Conservation (phyloP, 495 filamentous ascomycete species). For the Coniosporium apollinis region DNA sequence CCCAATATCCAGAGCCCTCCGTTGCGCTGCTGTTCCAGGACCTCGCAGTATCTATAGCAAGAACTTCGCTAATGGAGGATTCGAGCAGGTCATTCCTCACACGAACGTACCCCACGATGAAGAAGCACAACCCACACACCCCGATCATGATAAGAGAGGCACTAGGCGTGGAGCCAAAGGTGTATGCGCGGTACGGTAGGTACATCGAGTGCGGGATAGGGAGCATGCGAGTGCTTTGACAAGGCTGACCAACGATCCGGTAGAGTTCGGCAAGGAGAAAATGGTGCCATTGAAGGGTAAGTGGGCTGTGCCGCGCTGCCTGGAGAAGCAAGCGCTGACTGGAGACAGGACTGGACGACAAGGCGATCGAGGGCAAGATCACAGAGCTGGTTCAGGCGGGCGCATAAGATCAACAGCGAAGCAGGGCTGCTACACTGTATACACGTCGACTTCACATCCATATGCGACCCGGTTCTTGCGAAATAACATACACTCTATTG, state of each 20-base stretch:
- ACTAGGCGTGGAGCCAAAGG: conserved; percentile 55
- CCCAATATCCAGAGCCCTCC: too few species aligned
- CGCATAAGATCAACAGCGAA: conserved; percentile 8
- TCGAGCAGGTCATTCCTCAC: conserved; percentile 67
- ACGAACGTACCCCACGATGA: conserved; percentile 93
- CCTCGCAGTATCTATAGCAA: too few species aligned
- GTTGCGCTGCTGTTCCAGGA: too few species aligned
- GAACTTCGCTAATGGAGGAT: neutral
- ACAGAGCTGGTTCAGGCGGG: conserved; percentile 58
- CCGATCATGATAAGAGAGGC: conserved; percentile 94
- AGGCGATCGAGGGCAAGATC: conserved; percentile 82
- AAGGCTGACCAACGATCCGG: conserved; percentile 1
- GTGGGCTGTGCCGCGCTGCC: conserved; percentile 8
- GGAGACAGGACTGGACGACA: conserved; percentile 58
- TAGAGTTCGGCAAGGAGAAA: conserved; percentile 81
- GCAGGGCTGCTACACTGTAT: too few species aligned
- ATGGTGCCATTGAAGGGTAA: conserved; percentile 63
- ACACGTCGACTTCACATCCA: too few species aligned
- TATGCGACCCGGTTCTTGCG: too few species aligned
- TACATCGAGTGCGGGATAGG: conserved; percentile 6
- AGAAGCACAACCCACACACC: conserved; percentile 91
- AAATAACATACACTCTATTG: too few species aligned
- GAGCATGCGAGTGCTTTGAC: neutral
- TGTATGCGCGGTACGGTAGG: conserved; percentile 89
- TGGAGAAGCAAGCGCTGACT: conserved; percentile 2